Evolutionary conservation across 331 rosid genomes (phyloP).

Genomic region (Rhamnella rubrinervis): DNA sequence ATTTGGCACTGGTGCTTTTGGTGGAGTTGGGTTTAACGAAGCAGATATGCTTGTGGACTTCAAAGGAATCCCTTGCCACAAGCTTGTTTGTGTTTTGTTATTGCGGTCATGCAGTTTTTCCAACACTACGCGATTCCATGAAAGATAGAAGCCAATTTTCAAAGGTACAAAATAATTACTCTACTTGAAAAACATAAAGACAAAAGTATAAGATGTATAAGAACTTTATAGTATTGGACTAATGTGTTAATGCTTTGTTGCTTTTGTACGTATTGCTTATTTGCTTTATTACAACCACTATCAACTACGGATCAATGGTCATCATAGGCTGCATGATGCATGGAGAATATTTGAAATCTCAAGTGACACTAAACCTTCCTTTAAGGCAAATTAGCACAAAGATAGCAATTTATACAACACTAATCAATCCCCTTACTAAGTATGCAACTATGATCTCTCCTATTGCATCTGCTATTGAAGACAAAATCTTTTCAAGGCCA

Average conservation of each 20-base stretch:
- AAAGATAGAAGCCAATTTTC: slow-evolving; percentile 47
- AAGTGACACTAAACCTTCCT: slow-evolving; percentile 67
- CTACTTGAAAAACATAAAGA: too few species aligned
- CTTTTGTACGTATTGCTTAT: slow-evolving; percentile 52
- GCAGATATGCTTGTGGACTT: slow-evolving; percentile 22
- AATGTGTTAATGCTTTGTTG: background rate
- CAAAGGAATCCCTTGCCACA: slow-evolving; percentile 41
- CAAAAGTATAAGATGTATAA: too few species aligned
- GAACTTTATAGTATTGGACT: background rate
- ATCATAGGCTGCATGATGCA: slow-evolving; percentile 62
- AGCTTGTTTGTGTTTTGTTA: slow-evolving; percentile 64
- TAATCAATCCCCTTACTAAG: slow-evolving; percentile 68
- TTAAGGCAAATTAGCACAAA: slow-evolving; percentile 36
- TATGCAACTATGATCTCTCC: slow-evolving; percentile 57
- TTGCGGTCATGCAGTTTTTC: slow-evolving; percentile 61
- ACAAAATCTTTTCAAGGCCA: slow-evolving; percentile 19
- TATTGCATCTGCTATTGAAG: slow-evolving; percentile 60
- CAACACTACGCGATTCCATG: slow-evolving; percentile 62
- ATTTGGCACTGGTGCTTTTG: slow-evolving; percentile 51
- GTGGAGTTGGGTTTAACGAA: slow-evolving; percentile 59
- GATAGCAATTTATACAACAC: slow-evolving; percentile 56
- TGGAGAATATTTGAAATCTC: slow-evolving; percentile 48
- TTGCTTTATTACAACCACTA: slow-evolving; percentile 52
- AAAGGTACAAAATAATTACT: slow-evolving; percentile 35
- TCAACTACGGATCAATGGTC: slow-evolving; percentile 52